Conservation (phyloP, 352 stramenopile genomes). For the Poterioochromonas sp. region DNA sequence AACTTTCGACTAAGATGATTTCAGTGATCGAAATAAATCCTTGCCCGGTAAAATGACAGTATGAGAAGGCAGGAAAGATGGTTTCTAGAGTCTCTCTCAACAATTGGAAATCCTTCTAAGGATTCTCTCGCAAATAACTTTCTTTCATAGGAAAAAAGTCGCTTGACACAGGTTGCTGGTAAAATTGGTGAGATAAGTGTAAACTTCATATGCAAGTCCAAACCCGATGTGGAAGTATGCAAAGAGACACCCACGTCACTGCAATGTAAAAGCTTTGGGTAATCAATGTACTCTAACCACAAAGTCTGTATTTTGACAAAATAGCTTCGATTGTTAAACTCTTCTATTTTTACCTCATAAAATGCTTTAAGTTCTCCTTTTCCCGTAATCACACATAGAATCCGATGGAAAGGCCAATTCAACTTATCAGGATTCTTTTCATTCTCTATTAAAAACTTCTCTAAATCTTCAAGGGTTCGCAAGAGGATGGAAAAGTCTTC, state of each 20-base stretch:
- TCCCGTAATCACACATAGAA: constrained; percentile 66
- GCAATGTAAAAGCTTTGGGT: constrained; percentile 81
- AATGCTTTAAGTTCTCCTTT: constrained; percentile 87
- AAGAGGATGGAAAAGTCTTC: constrained; percentile 97
- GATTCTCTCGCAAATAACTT: too few species aligned
- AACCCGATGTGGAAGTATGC: constrained; percentile 93
- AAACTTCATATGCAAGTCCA: constrained; percentile 99
- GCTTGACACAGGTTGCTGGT: too few species aligned
- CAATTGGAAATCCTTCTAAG: too few species aligned
- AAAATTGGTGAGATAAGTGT: too few species aligned
- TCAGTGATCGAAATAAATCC: too few species aligned
- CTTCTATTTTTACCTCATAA: constrained; percentile 57
- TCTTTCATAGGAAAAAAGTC: too few species aligned
- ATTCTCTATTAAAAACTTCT: constrained; percentile 34
- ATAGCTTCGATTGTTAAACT: constrained; percentile 38
- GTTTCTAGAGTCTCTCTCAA: too few species aligned
- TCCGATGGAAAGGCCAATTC: background rate
- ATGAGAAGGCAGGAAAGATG: too few species aligned
- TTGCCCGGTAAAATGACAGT: too few species aligned
- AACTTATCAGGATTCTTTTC: background rate
- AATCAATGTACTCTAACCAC: constrained; percentile 92
- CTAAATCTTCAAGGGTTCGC: constrained; percentile 63
- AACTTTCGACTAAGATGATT: too few species aligned
- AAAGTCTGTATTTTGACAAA: constrained; percentile 40
- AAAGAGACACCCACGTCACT: constrained; percentile 93